Percentiles rank a stretch among this genome's conserved stretches.
These are phyloP conservation scores for Cordyceps cicadae DNA, from an alignment of 2,329 filamentous ascomycete genomes.

Conservation along the genomic window DNA sequence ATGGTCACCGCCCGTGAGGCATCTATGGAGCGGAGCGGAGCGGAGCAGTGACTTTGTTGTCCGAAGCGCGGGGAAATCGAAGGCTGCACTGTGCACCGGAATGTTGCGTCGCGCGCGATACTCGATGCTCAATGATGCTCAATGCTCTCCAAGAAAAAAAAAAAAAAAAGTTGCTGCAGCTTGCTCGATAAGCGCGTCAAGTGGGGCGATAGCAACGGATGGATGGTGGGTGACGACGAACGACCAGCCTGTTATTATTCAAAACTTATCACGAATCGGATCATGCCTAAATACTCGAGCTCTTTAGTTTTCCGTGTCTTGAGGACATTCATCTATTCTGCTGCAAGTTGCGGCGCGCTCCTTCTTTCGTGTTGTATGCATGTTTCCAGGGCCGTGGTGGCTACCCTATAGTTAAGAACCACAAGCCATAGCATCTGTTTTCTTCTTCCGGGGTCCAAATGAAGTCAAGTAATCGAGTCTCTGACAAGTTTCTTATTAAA, in stretches of 20 bases:
- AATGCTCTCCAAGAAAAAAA: slow-evolving; percentile 10
- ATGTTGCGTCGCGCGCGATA: slow-evolving; percentile 2
- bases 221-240: slow-evolving; percentile 10
- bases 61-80: neutral
- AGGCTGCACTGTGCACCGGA: neutral
- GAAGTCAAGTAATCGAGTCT: no score
- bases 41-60: neutral
- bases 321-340: no score
- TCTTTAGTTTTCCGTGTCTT: neutral
- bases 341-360: no score
- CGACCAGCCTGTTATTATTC: neutral
- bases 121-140: neutral
- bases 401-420: no score
- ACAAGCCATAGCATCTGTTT: no score
- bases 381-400: no score
- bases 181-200: slow-evolving; percentile 9
- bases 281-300: neutral
- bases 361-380: no score
- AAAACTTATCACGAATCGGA: neutral
- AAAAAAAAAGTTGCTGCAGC: slow-evolving; percentile 9
- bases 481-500: no score
- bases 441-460: no score
- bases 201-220: slow-evolving; percentile 11
- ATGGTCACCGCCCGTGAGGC: slow-evolving; percentile 24
- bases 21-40: slow-evolving; percentile 16